Evolutionary conservation across 2,329 filamentous ascomycete genomes (phyloP).

Genomic region (Meredithiella fracta): DNA sequence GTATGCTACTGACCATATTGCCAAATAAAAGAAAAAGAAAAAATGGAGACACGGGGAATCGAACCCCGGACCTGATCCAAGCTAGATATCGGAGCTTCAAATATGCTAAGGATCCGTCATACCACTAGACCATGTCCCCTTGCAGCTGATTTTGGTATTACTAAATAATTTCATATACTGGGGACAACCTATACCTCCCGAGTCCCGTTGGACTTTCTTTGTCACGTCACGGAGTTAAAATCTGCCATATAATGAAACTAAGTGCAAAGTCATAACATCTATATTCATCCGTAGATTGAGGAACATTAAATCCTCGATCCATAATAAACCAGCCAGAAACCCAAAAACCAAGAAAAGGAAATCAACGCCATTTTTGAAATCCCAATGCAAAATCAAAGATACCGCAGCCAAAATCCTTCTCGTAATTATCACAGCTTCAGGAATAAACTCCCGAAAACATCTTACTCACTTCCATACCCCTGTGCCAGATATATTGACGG

Average conservation of each 20-base stretch:
- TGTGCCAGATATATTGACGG: slow-evolving; percentile 33
- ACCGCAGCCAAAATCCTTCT: no score
- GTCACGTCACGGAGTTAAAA: no score
- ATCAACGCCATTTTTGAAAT: background rate
- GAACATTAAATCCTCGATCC: no score
- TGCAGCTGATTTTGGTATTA: no score
- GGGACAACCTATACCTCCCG: no score
- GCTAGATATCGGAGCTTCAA: background rate
- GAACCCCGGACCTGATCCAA: slow-evolving; percentile 15
- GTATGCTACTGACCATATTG: no score
- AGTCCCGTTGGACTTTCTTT: no score
- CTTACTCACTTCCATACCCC: slow-evolving; percentile 30
- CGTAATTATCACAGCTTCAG: slow-evolving; percentile 25
- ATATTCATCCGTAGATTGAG: background rate
- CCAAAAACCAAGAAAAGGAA: background rate
- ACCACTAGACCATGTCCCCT: slow-evolving; percentile 14
- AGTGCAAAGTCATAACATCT: no score
- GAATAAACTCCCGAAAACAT: slow-evolving; percentile 30
- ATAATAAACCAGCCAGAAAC: background rate
- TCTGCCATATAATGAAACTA: no score
- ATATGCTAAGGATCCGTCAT: slow-evolving; percentile 14
- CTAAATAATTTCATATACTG: background rate
- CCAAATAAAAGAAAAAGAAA: no score
- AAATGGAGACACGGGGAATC: slow-evolving; percentile 15
- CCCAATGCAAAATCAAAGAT: background rate